Conservation (phyloP, 2,329 filamentous ascomycete species). For the Fusarium bulbicola region DNA sequence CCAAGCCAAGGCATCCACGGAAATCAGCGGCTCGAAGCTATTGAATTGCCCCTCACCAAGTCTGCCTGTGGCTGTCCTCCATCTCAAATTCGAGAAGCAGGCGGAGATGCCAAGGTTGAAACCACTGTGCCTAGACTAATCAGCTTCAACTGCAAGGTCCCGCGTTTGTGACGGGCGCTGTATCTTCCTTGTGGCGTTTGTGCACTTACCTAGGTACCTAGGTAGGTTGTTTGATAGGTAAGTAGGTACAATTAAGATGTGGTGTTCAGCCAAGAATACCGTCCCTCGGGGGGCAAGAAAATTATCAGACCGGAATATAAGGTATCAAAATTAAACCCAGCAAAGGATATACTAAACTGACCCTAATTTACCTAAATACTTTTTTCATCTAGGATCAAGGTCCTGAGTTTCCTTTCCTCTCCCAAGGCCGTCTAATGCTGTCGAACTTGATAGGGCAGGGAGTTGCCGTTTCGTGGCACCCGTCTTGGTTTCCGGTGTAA, state of each 20-base stretch:
- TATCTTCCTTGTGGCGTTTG: background rate
- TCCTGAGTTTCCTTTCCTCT: too few species aligned
- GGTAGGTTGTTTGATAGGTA: background rate
- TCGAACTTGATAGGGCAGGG: background rate
- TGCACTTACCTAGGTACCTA: background rate
- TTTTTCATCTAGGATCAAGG: too few species aligned
- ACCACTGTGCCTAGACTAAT: background rate
- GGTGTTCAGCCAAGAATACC: background rate
- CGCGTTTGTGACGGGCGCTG: background rate
- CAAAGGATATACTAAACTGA: too few species aligned
- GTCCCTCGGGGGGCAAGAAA: too few species aligned
- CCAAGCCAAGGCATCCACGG: background rate
- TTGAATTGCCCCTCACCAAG: background rate
- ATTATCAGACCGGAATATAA: too few species aligned
- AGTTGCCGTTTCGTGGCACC: conserved; percentile 6
- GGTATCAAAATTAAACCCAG: too few species aligned
- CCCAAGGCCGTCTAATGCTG: background rate
- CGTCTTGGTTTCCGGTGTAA: background rate
- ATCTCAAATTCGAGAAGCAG: conserved; percentile 1
- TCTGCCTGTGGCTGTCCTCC: background rate
- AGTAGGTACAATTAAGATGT: background rate
- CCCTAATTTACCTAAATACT: too few species aligned
- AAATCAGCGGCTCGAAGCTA: conserved; percentile 1
- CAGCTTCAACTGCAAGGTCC: background rate
- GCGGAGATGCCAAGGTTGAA: conserved; percentile 1